Percentiles rank a stretch among this genome's conserved stretches.
Conservation (phyloP, 148 eudicot species). For the Chenopodium album region DNA sequence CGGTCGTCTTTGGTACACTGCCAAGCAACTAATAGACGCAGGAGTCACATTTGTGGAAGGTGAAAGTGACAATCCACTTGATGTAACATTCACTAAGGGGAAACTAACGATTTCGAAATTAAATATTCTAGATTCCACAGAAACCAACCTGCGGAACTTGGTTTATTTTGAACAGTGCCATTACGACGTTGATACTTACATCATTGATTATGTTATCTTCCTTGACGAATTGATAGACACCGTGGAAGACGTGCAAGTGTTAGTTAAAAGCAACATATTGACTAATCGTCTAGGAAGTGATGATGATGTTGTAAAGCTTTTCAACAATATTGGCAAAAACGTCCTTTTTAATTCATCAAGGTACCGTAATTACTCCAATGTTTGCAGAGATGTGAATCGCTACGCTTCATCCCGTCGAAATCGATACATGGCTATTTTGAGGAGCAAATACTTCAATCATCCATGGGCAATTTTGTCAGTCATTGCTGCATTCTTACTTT, state of each 20-base stretch:
- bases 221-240: conserved; percentile 26
- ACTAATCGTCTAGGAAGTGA: conserved; percentile 21
- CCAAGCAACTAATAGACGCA: too few relatives aligned
- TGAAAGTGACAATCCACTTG: neutral
- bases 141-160: conserved; percentile 19
- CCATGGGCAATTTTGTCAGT: conserved; percentile 26
- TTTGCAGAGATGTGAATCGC: neutral
- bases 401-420: neutral
- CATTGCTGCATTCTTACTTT: neutral
- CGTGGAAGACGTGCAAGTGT: conserved; percentile 23
- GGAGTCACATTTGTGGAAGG: too few relatives aligned
- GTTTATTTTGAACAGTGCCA: conserved; percentile 27
- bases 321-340: conserved; percentile 9
- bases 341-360: too few relatives aligned
- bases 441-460: conserved; percentile 23
- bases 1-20: too few relatives aligned
- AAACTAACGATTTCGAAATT: conserved; percentile 20
- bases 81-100: conserved; percentile 15
- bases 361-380: neutral
- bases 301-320: conserved; percentile 20
- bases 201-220: conserved; percentile 27
- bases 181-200: conserved; percentile 23
- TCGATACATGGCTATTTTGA: neutral
- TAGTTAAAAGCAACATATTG: conserved; percentile 28
- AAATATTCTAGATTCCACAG: conserved; percentile 6